phyloP scores from a whole-genome alignment of 1,284 basidiomycete species.

The Wallemia hederae region DNA sequence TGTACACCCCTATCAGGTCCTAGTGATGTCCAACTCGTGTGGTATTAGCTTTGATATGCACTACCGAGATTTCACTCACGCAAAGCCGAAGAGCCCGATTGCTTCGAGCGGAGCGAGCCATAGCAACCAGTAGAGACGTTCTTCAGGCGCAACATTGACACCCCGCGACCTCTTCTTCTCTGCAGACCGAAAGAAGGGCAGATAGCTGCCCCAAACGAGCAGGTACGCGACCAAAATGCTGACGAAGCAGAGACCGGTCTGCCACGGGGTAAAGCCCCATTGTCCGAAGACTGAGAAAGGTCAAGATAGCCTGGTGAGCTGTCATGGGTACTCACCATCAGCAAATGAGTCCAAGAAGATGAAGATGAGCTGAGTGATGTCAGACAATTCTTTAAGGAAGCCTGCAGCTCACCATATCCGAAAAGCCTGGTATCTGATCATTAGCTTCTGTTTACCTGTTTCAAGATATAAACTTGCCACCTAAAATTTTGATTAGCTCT shows the following conservation, averaged over 20 bases:
- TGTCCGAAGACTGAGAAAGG: constrained; percentile 18
- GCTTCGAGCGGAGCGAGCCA: constrained; percentile 15
- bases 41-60: no score
- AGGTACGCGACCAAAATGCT: constrained; percentile 18
- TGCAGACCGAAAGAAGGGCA: constrained; percentile 14
- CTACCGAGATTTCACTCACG: no score
- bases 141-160: constrained; percentile 13
- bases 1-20: constrained; percentile 11
- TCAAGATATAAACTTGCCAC: no score
- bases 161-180: constrained; percentile 9
- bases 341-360: constrained; percentile 18
- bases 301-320: no score
- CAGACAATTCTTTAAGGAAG: constrained; percentile 11
- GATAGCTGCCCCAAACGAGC: constrained; percentile 15
- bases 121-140: constrained; percentile 16
- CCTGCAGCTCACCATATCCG: not conserved
- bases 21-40: constrained; percentile 16
- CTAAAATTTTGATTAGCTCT: no score
- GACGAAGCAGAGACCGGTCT: constrained; percentile 15
- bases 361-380: constrained; percentile 18
- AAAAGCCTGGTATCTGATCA: not conserved
- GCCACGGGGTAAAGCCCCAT: constrained; percentile 16
- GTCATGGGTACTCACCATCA: no score
- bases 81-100: constrained; percentile 19
- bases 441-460: no score